Percentiles rank a stretch among this genome's conserved stretches.
phyloP scores from a whole-genome alignment of 768 basidiomycete genomes.

The Dioszegia hungarica region DNA sequence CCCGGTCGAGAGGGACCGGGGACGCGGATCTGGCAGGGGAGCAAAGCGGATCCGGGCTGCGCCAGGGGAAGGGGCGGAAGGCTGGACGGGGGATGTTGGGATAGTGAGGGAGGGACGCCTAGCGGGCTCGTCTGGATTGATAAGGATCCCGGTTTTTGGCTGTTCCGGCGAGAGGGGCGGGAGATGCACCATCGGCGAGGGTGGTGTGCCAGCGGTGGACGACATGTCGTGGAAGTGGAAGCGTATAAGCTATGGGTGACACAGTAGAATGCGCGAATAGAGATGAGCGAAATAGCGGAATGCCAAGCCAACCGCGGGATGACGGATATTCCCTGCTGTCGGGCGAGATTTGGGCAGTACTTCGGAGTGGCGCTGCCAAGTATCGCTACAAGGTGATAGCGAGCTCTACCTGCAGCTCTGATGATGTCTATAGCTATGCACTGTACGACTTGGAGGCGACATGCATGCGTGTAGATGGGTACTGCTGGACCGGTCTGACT shows the following conservation, averaged over 20 bases:
- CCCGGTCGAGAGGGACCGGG: constrained; percentile 46
- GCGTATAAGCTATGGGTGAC: too few species aligned
- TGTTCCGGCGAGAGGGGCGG: neutral
- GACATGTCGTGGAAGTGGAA: neutral
- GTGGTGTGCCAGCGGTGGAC: constrained; percentile 4
- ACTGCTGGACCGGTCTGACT: too few species aligned
- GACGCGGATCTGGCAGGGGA: constrained; percentile 72
- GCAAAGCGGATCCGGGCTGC: constrained; percentile 65
- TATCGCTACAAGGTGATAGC: too few species aligned
- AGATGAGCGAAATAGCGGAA: neutral
- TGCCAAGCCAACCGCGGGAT: neutral
- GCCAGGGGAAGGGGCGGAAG: neutral
- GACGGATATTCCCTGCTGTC: neutral
- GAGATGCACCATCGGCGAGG: neutral
- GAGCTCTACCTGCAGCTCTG: too few species aligned
- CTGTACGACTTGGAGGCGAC: too few species aligned
- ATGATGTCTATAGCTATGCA: too few species aligned
- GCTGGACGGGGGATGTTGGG: neutral
- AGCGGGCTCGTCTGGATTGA: neutral
- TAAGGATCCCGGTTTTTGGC: constrained; percentile 6
- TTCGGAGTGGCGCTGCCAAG: too few species aligned
- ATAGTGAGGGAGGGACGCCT: neutral
- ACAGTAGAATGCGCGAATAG: neutral
- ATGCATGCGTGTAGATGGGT: too few species aligned
- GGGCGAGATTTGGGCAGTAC: too few species aligned